A percentile compares a stretch with the other conserved stretches of the same genome.
phyloP scores from a whole-genome alignment of 1,284 basidiomycete genomes.

The Pseudozyma tsukubaensis region DNA sequence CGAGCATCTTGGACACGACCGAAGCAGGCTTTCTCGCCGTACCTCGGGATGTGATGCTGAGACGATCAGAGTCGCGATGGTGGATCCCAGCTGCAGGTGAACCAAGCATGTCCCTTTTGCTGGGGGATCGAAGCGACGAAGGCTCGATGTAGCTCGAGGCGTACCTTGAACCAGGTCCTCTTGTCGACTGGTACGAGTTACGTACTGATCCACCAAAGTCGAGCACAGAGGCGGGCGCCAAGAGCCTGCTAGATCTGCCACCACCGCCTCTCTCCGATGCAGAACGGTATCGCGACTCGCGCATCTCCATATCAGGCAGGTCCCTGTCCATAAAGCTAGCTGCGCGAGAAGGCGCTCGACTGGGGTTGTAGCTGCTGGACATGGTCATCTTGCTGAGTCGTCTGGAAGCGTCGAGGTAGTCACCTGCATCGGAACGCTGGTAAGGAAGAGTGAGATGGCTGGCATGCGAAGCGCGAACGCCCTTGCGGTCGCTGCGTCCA shows the following conservation, averaged over 20 bases:
- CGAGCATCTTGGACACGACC: conserved; percentile 31
- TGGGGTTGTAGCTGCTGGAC: conserved; percentile 10
- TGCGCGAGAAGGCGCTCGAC: conserved; percentile 29
- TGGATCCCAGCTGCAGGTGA: conserved; percentile 15
- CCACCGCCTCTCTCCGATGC: conserved; percentile 26
- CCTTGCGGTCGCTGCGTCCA: conserved; percentile 8
- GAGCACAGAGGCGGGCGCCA: conserved; percentile 24
- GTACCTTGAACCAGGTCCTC: conserved; percentile 23
- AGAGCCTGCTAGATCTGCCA: conserved; percentile 24
- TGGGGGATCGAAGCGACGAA: conserved; percentile 17
- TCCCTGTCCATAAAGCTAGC: conserved; percentile 25
- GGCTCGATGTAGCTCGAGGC: conserved; percentile 30
- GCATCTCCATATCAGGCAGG: conserved; percentile 26
- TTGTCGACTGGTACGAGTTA: conserved; percentile 2
- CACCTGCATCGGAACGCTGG: conserved; percentile 37
- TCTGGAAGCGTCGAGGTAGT: conserved; percentile 31
- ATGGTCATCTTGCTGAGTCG: conserved; percentile 42
- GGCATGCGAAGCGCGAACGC: conserved; percentile 26
- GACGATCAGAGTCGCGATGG: conserved; percentile 33
- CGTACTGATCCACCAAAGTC: conserved; percentile 19
- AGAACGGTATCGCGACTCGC: conserved; percentile 26
- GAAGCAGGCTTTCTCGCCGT: conserved; percentile 37
- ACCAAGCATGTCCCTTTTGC: conserved; percentile 17
- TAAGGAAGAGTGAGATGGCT: conserved; percentile 49
- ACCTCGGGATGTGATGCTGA: conserved; percentile 29